phyloP scores from a whole-genome alignment of 306 rosid species.

The Quercus wislizeni region DNA sequence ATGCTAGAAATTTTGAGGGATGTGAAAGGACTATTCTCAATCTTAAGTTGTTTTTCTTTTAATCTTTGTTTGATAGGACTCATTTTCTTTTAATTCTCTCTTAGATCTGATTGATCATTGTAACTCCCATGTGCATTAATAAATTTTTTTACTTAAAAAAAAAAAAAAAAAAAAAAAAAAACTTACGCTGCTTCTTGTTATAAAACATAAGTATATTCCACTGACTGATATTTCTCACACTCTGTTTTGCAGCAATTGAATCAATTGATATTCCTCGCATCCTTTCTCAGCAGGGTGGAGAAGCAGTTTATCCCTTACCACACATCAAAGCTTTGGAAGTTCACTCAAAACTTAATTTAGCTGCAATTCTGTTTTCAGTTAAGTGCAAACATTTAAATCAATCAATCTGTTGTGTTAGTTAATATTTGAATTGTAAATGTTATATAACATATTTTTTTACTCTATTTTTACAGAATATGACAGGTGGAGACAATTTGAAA shows the following conservation, averaged over 20 bases:
- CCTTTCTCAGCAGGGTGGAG: slow-evolving; percentile 99
- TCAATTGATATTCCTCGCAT: slow-evolving; percentile 89
- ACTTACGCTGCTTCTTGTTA: slow-evolving; percentile 4
- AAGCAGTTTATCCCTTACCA: slow-evolving; percentile 89
- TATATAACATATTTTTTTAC: slow-evolving; percentile 1
- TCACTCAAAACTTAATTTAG: slow-evolving; percentile 89
- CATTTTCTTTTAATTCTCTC: too few species aligned
- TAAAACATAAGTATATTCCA: neutral
- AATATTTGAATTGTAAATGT: slow-evolving; percentile 25
- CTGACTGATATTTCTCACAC: slow-evolving; percentile 30
- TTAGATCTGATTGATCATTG: too few species aligned
- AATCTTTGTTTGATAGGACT: too few species aligned
- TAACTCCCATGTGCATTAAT: too few species aligned
- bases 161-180: too few species aligned
- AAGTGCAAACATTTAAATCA: slow-evolving; percentile 31
- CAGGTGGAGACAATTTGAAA: slow-evolving; percentile 70
- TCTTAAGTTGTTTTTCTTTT: too few species aligned
- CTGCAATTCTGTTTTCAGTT: slow-evolving; percentile 88
- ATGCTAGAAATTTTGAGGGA: too few species aligned
- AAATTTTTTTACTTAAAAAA: too few species aligned
- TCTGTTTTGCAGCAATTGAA: slow-evolving; percentile 75
- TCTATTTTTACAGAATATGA: slow-evolving; percentile 50
- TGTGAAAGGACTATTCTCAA: too few species aligned
- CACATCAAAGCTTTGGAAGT: slow-evolving; percentile 77
- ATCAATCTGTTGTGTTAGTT: slow-evolving; percentile 5